These are phyloP conservation scores for Dictyostelium brefeldianum DNA, from an alignment of 78 protist species.

Conservation along the genomic window DNA sequence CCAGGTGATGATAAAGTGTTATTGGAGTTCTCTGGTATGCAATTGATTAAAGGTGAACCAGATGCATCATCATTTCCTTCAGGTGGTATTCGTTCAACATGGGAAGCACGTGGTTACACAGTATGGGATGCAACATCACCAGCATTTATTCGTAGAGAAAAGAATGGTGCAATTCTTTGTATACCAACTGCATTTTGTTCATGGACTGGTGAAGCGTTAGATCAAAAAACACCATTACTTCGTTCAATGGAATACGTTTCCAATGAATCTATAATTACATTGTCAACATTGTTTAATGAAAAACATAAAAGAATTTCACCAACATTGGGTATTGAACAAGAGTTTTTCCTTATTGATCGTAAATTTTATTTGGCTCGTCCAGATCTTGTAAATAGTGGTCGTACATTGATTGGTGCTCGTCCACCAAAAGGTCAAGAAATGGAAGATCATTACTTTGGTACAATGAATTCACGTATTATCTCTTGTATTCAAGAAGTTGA, in stretches of 20 bases:
- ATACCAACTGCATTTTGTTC: slow-evolving; percentile 90
- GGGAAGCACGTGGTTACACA: slow-evolving; percentile 96
- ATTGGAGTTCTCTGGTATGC: slow-evolving; percentile 83
- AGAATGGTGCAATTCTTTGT: slow-evolving; percentile 76
- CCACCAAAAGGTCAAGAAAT: slow-evolving; percentile 94
- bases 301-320: slow-evolving; percentile 53
- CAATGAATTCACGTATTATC: slow-evolving; percentile 84
- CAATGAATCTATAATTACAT: slow-evolving; percentile 35
- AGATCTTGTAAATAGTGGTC: slow-evolving; percentile 90
- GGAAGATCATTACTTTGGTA: slow-evolving; percentile 95
- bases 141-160: slow-evolving; percentile 83
- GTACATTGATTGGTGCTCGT: slow-evolving; percentile 90
- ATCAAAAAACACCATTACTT: slow-evolving; percentile 95
- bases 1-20: slow-evolving; percentile 79
- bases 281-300: slow-evolving; percentile 57
- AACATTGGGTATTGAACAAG: slow-evolving; percentile 93
- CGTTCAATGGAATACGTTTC: slow-evolving; percentile 79
- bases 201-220: slow-evolving; percentile 92
- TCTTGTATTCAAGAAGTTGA: slow-evolving; percentile 87
- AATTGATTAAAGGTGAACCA: slow-evolving; percentile 92
- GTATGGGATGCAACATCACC: slow-evolving; percentile 94
- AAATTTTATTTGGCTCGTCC: slow-evolving; percentile 85
- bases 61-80: slow-evolving; percentile 96
- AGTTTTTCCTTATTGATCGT: slow-evolving; percentile 94
- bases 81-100: slow-evolving; percentile 96